A percentile compares a stretch with the other conserved stretches of the same genome.
Conservation (phyloP, 1,284 basidiomycete species). For the Trichosporon asahii region DNA sequence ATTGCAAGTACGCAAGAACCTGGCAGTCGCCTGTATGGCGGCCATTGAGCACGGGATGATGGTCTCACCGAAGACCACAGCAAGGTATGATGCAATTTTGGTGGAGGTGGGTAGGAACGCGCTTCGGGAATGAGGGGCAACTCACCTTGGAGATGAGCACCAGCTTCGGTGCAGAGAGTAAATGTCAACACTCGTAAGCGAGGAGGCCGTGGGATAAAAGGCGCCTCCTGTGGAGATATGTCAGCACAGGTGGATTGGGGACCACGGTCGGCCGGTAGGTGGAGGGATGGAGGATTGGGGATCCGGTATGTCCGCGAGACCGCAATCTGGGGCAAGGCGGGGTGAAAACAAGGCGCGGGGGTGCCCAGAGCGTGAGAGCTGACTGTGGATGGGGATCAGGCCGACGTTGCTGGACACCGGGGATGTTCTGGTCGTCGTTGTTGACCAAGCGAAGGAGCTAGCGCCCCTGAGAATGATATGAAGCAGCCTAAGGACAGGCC, state of each 20-base stretch:
- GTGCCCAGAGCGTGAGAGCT: neutral
- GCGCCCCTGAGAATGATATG: neutral
- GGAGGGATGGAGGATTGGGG: slow-evolving; percentile 8
- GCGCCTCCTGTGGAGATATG: neutral
- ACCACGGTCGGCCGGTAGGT: neutral
- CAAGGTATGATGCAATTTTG: slow-evolving; percentile 9
- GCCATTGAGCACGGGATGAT: neutral
- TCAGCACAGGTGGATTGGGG: slow-evolving; percentile 1
- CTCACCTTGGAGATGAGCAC: neutral
- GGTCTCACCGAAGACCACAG: neutral
- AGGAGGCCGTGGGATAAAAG: neutral
- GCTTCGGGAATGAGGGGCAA: neutral
- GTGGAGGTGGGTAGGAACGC: slow-evolving; percentile 8
- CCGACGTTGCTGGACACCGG: neutral
- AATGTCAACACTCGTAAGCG: neutral
- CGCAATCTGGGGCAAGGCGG: neutral
- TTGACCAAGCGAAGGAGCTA: neutral
- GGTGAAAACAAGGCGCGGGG: slow-evolving; percentile 4
- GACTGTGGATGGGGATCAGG: neutral
- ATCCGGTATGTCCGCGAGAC: slow-evolving; percentile 1
- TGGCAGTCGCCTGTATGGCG: neutral
- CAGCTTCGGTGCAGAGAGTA: neutral
- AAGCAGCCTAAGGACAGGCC: slow-evolving; percentile 14
- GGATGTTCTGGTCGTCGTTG: neutral
- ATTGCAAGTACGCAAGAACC: slow-evolving; percentile 5